Evolutionary conservation across 1,139 yeast species (phyloP).

Genomic region (Groenewaldozyma sp.): DNA sequence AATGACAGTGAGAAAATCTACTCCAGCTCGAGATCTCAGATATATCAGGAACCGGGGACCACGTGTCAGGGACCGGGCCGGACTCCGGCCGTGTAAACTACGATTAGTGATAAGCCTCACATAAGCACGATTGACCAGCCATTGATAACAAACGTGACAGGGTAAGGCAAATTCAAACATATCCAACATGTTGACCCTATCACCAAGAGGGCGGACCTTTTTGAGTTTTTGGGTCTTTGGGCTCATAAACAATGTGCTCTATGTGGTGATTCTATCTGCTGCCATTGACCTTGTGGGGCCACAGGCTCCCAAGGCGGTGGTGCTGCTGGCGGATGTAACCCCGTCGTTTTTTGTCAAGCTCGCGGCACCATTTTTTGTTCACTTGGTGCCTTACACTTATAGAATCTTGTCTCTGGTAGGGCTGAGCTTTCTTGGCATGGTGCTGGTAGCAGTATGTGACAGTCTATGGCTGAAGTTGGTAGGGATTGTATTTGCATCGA

Average conservation of each 20-base stretch:
- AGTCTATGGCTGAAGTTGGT: conserved; percentile 36
- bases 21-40: too few relatives aligned
- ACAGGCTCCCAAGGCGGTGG: conserved; percentile 73
- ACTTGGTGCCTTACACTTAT: conserved; percentile 45
- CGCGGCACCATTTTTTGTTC: conserved; percentile 71
- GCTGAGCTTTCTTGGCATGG: conserved; percentile 69
- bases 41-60: too few relatives aligned
- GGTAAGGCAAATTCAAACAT: too few relatives aligned
- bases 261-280: conserved; percentile 85
- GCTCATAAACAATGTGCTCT: conserved; percentile 74
- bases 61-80: too few relatives aligned
- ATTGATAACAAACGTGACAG: too few relatives aligned
- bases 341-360: conserved; percentile 72
- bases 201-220: conserved; percentile 12
- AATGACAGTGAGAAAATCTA: too few relatives aligned
- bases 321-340: conserved; percentile 73
- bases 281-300: conserved; percentile 89
- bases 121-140: too few relatives aligned
- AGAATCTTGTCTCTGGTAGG: conserved; percentile 50
- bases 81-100: too few relatives aligned
- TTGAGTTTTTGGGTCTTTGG: conserved; percentile 69
- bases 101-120: too few relatives aligned
- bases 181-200: conserved; percentile 4
- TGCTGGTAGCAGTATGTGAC: conserved; percentile 45
- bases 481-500: conserved; percentile 76